Percentiles rank a stretch among this genome's conserved stretches.
These are phyloP conservation scores for Fusarium nanum DNA, from an alignment of 2,329 filamentous ascomycete genomes.

Conservation along the genomic window DNA sequence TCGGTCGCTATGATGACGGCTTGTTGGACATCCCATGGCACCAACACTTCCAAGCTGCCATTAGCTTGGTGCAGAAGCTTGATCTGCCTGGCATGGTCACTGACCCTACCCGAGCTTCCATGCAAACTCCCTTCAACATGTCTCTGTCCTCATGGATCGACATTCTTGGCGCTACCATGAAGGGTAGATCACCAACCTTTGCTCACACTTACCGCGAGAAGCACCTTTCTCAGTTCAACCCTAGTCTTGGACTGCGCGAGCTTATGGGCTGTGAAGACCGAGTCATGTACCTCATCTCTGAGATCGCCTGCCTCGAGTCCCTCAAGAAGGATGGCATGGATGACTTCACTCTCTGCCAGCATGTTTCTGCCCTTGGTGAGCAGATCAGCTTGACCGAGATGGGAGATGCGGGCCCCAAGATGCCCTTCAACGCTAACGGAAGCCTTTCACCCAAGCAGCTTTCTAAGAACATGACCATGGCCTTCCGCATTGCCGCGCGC, in stretches of 20 bases:
- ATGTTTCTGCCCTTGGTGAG: constrained; percentile 87
- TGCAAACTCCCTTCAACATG: constrained; percentile 91
- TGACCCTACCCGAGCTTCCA: constrained; percentile 62
- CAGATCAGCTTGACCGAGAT: constrained; percentile 87
- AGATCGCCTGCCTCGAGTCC: constrained; percentile 94
- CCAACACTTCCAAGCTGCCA: constrained; percentile 93
- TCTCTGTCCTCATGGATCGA: constrained; percentile 95
- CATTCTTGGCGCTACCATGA: constrained; percentile 93
- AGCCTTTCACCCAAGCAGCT: constrained; percentile 85
- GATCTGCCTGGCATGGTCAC: constrained; percentile 78
- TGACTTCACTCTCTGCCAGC: constrained; percentile 85
- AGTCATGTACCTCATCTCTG: constrained; percentile 97
- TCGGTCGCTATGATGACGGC: constrained; percentile 85
- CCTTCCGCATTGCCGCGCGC: constrained; percentile 91
- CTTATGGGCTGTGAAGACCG: constrained; percentile 98
- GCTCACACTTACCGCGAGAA: constrained; percentile 97
- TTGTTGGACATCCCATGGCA: constrained; percentile 96
- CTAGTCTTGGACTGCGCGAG: constrained; percentile 80
- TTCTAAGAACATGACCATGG: constrained; percentile 86
- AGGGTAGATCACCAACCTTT: constrained; percentile 85
- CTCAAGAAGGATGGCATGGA: constrained; percentile 87
- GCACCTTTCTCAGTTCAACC: constrained; percentile 75
- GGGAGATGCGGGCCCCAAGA: constrained; percentile 67
- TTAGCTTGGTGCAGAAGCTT: constrained; percentile 85
- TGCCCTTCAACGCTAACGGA: constrained; percentile 75